phyloP scores from a whole-genome alignment of 2,329 filamentous ascomycete species.

The Emmonsia crescens region DNA sequence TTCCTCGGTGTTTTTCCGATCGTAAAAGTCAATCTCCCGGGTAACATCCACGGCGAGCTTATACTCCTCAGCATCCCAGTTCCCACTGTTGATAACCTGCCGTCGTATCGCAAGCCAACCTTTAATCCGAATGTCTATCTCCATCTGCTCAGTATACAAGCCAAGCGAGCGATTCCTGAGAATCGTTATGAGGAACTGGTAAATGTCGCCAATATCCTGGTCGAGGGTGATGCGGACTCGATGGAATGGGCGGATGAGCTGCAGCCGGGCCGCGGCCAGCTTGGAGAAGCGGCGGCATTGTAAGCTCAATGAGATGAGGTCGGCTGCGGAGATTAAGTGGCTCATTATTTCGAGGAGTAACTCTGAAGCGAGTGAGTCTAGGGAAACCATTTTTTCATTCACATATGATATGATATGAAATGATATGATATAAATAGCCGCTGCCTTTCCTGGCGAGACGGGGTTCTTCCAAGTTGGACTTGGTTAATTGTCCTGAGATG shows the following conservation, averaged over 20 bases:
- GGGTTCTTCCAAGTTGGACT: too few relatives aligned
- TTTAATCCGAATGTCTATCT: not conserved
- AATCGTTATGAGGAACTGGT: not conserved
- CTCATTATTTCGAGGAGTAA: not conserved
- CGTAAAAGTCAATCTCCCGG: too few relatives aligned
- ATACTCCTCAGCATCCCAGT: not conserved
- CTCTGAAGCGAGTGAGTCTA: not conserved
- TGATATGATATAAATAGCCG: too few relatives aligned
- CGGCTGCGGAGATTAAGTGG: not conserved
- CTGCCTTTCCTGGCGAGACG: too few relatives aligned
- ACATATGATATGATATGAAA: too few relatives aligned
- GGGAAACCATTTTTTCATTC: not conserved
- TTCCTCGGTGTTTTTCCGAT: too few relatives aligned
- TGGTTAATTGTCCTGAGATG: too few relatives aligned
- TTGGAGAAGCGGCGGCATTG: constrained; percentile 1
- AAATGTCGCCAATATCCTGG: not conserved
- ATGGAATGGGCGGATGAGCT: not conserved
- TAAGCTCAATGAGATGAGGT: not conserved
- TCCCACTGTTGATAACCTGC: not conserved
- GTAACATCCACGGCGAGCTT: not conserved
- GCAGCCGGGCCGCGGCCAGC: not conserved
- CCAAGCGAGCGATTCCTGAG: not conserved
- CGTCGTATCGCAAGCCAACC: not conserved
- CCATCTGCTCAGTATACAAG: not conserved
- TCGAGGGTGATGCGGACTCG: not conserved